These are phyloP conservation scores for Amoebophrya sp. DNA, from an alignment of 169 alveolate species.

Conservation along the genomic window DNA sequence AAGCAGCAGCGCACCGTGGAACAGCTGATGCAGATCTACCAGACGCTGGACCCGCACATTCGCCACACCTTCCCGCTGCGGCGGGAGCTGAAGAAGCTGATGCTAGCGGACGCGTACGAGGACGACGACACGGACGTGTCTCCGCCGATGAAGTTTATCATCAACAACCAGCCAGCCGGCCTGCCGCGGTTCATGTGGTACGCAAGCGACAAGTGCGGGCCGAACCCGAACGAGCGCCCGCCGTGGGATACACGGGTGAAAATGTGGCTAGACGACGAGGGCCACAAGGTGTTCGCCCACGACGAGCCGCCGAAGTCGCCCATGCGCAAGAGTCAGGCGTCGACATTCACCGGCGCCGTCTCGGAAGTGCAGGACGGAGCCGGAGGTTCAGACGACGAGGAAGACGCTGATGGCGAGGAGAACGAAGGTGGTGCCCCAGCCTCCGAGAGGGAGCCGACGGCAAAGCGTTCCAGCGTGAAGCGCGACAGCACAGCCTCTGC, in stretches of 20 bases:
- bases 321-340: no score
- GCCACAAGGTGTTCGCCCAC: not conserved
- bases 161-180: not conserved
- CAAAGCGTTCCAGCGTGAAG: no score
- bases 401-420: no score
- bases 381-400: no score
- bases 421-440: no score
- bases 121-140: not conserved
- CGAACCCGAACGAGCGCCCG: no score
- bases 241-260: not conserved
- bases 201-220: not conserved
- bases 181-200: not conserved
- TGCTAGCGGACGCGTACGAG: not conserved
- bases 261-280: not conserved
- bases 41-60: not conserved
- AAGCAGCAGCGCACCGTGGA: no score
- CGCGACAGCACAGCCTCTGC: no score
- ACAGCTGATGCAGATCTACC: not conserved
- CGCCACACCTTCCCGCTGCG: not conserved
- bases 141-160: not conserved
- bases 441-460: no score
- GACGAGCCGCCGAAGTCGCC: no score
- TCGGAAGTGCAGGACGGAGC: no score
- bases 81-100: not conserved
- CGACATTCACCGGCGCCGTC: no score